These are phyloP conservation scores for Rehmannia glutinosa DNA, from an alignment of 257 asterid species.

Conservation along the genomic window DNA sequence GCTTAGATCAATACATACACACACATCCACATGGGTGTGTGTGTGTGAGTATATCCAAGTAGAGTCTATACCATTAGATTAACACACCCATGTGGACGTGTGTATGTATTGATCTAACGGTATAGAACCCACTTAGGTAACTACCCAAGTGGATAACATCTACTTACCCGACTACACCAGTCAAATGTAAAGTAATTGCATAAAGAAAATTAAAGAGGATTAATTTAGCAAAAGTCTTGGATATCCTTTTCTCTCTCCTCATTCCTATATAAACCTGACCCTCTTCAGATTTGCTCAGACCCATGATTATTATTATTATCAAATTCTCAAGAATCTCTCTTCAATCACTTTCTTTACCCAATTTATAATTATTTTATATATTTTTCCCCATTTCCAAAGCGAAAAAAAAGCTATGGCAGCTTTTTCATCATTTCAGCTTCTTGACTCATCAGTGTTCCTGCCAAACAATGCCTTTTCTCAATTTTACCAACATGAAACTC, in stretches of 20 bases:
- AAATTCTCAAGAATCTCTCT: slow-evolving; percentile 28
- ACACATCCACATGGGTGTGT: too few relatives aligned
- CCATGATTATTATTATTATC: too few relatives aligned
- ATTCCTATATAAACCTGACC: too few relatives aligned
- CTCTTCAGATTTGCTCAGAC: too few relatives aligned
- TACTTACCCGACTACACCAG: slow-evolving; percentile 25
- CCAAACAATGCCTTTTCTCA: slow-evolving; percentile 25
- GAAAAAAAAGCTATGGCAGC: slow-evolving; percentile 32
- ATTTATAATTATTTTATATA: neutral
- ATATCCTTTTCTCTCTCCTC: slow-evolving; percentile 8
- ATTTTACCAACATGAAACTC: slow-evolving; percentile 8
- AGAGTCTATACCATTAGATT: too few relatives aligned
- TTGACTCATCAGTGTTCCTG: slow-evolving; percentile 26
- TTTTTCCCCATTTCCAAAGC: neutral
- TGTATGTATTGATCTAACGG: too few relatives aligned
- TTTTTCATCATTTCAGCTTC: slow-evolving; percentile 32
- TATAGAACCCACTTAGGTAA: too few relatives aligned
- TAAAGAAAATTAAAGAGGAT: slow-evolving; percentile 28
- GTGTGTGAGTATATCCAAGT: too few relatives aligned
- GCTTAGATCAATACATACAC: too few relatives aligned
- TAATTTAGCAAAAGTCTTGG: neutral
- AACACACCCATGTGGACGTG: too few relatives aligned
- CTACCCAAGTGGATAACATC: too few relatives aligned
- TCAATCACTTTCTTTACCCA: slow-evolving; percentile 36
- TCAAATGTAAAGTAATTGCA: slow-evolving; percentile 24